Percentiles rank a stretch among this genome's conserved stretches.
Conservation (phyloP, 345 rosid genomes). For the Capsella bursapastoris region DNA sequence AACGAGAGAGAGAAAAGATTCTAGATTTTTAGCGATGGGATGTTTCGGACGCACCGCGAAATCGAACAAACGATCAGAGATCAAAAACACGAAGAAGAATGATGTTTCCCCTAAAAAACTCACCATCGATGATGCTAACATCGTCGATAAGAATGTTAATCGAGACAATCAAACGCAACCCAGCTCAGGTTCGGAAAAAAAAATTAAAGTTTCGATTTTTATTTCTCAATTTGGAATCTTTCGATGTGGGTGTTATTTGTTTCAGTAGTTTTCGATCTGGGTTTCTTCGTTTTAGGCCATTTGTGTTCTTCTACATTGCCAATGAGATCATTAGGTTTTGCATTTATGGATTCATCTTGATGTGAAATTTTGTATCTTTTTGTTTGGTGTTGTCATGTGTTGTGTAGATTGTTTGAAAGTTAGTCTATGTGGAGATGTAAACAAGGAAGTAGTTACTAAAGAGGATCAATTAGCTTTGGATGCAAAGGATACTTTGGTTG, state of each 20-base stretch:
- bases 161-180: slow-evolving; percentile 9
- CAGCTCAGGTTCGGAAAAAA: slow-evolving; percentile 29
- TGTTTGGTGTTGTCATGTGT: not conserved
- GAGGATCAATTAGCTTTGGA: slow-evolving; percentile 53
- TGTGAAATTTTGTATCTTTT: not conserved
- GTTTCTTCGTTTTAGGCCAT: slow-evolving; percentile 5
- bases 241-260: not conserved
- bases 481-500: slow-evolving; percentile 50
- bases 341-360: not conserved
- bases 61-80: slow-evolving; percentile 51
- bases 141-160: not conserved
- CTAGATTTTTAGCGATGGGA: slow-evolving; percentile 52
- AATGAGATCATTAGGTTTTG: not conserved
- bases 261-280: slow-evolving; percentile 6
- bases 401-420: slow-evolving; percentile 41
- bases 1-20: not conserved
- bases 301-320: slow-evolving; percentile 3
- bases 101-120: slow-evolving; percentile 6
- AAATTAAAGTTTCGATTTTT: not conserved
- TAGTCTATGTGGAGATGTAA: slow-evolving; percentile 43
- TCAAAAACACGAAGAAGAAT: slow-evolving; percentile 22
- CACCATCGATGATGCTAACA: not conserved
- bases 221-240: not conserved
- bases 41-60: slow-evolving; percentile 61
- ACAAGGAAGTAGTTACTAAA: slow-evolving; percentile 42